Evolutionary conservation across 148 eudicot species (phyloP).

Genomic region (Rhododendron henanense): DNA sequence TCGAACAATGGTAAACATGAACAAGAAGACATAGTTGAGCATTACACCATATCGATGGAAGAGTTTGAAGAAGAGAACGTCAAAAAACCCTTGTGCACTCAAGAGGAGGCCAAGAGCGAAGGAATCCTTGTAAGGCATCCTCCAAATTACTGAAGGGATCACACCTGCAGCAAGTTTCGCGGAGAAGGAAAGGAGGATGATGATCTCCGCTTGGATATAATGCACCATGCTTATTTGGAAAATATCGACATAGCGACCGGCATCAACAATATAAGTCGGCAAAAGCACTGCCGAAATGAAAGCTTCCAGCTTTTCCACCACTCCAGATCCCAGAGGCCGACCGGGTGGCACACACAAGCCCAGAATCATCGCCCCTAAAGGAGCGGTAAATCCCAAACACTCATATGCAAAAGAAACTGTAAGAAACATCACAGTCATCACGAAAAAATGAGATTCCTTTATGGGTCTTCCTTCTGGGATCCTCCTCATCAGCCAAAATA

Average conservation of each 20-base stretch:
- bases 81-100: constrained; percentile 17
- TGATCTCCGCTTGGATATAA: neutral
- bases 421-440: neutral
- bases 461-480: constrained; percentile 1
- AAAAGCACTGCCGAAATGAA: neutral
- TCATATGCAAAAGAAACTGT: neutral
- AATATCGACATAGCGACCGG: neutral
- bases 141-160: neutral
- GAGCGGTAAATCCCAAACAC: neutral
- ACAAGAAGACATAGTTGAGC: neutral
- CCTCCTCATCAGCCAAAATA: constrained; percentile 1
- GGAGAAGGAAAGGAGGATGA: neutral
- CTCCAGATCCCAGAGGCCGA: neutral
- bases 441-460: neutral
- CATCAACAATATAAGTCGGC: neutral
- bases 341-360: constrained; percentile 1
- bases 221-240: neutral
- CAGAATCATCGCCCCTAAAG: neutral
- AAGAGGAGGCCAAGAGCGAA: constrained; percentile 14
- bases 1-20: neutral
- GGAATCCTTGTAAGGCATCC: constrained; percentile 12
- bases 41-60: neutral
- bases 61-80: constrained; percentile 6
- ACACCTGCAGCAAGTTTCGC: constrained; percentile 9
- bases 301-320: neutral